Evolutionary conservation across 192 early-diverging fungal species (phyloP).

Genomic region (Thoreauomyces humboldtii): DNA sequence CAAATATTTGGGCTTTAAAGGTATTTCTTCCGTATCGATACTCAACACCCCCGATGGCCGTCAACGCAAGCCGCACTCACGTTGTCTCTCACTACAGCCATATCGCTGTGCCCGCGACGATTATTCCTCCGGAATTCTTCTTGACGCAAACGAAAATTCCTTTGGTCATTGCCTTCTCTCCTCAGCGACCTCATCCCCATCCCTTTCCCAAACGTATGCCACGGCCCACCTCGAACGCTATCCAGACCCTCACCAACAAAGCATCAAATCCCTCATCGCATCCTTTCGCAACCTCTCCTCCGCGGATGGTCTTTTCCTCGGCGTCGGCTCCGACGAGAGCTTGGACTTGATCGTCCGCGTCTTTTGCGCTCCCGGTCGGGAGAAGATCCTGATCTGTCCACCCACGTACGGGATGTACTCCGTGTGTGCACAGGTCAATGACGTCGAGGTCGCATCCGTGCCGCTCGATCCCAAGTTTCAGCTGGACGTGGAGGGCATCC

Average conservation of each 20-base stretch:
- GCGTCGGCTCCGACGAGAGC: constrained; percentile 96
- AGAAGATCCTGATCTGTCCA: constrained; percentile 91
- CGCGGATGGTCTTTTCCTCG: constrained; percentile 81
- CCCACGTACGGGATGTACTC: constrained; percentile 99
- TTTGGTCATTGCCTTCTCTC: constrained; percentile 60
- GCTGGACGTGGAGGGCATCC: constrained; percentile 46
- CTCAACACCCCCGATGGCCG: neutral
- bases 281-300: constrained; percentile 67
- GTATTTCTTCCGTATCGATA: constrained; percentile 16
- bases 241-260: constrained; percentile 89
- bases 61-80: neutral
- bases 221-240: constrained; percentile 77
- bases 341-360: constrained; percentile 90
- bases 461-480: constrained; percentile 79
- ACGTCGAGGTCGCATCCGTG: constrained; percentile 85
- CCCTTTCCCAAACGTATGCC: neutral
- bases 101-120: constrained; percentile 99
- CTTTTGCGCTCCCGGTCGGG: constrained; percentile 84
- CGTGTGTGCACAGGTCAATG: constrained; percentile 90
- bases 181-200: constrained; percentile 7
- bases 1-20: constrained; percentile 48
- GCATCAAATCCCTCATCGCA: constrained; percentile 76
- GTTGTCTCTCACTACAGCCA: constrained; percentile 45
- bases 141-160: constrained; percentile 99
- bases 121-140: constrained; percentile 85